phyloP scores from a whole-genome alignment of 1,284 basidiomycete species.

The Trametes versicolor region DNA sequence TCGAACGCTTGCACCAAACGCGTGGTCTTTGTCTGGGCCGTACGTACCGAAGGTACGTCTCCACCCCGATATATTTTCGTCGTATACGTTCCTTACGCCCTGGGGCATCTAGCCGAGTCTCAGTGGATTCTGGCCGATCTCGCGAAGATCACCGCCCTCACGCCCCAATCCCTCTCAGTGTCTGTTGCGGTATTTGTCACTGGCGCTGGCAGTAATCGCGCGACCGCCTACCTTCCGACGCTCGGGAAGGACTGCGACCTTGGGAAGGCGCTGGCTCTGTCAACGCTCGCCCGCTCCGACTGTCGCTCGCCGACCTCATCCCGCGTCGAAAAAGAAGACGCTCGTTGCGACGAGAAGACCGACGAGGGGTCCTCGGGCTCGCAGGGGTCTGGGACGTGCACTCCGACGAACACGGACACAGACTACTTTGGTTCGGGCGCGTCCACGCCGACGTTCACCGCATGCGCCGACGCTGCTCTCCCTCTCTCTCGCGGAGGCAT shows the following conservation, averaged over 20 bases:
- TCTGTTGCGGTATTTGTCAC: conserved; percentile 34
- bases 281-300: background rate
- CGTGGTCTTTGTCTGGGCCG: conserved; percentile 53
- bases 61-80: background rate
- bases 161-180: conserved; percentile 30
- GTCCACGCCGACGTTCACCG: conserved; percentile 11
- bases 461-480: conserved; percentile 3
- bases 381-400: conserved; percentile 14
- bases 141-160: conserved; percentile 24
- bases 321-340: background rate
- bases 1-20: conserved; percentile 41
- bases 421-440: conserved; percentile 11
- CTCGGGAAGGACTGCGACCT: conserved; percentile 21
- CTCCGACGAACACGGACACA: conserved; percentile 15
- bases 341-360: conserved; percentile 2
- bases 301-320: background rate
- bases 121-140: conserved; percentile 36
- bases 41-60: conserved; percentile 48
- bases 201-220: conserved; percentile 1
- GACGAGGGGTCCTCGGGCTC: background rate
- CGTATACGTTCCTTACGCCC: background rate
- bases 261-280: conserved; percentile 14
- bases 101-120: conserved; percentile 32
- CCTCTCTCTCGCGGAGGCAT: background rate
- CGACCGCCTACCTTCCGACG: conserved; percentile 6